Conservation (phyloP, 148 eudicot genomes). For the Tetragonia tetragonoides region DNA sequence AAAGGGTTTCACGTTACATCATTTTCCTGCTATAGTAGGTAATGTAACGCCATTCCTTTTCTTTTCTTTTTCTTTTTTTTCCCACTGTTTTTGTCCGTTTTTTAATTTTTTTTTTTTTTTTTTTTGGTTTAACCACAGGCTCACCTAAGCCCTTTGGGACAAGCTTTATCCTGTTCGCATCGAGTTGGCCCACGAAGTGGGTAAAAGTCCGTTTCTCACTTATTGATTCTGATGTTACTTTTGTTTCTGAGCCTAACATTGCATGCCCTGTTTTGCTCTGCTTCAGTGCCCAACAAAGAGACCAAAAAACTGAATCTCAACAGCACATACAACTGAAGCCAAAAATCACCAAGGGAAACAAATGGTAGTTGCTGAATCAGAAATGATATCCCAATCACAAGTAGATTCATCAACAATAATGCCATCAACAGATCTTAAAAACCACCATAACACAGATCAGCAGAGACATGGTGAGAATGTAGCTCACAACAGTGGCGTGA, state of each 20-base stretch:
- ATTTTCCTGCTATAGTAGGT: not conserved
- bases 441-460: not conserved
- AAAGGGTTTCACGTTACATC: no score
- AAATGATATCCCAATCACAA: constrained; percentile 20
- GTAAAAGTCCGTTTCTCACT: no score
- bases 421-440: not conserved
- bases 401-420: constrained; percentile 17
- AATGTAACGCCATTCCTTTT: not conserved
- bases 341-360: not conserved
- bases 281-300: not conserved
- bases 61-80: not conserved
- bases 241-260: not conserved
- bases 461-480: not conserved
- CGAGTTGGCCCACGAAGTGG: no score
- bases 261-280: not conserved
- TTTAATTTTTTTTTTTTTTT: no score
- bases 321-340: not conserved
- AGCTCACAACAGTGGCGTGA: not conserved
- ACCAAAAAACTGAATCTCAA: not conserved
- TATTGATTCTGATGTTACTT: no score
- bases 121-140: no score
- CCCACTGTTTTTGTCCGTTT: not conserved
- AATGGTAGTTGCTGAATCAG: constrained; percentile 26
- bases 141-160: no score
- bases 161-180: no score